Evolutionary conservation across 345 rosid genomes (phyloP).

Genomic region (Gossypium mustelinum): DNA sequence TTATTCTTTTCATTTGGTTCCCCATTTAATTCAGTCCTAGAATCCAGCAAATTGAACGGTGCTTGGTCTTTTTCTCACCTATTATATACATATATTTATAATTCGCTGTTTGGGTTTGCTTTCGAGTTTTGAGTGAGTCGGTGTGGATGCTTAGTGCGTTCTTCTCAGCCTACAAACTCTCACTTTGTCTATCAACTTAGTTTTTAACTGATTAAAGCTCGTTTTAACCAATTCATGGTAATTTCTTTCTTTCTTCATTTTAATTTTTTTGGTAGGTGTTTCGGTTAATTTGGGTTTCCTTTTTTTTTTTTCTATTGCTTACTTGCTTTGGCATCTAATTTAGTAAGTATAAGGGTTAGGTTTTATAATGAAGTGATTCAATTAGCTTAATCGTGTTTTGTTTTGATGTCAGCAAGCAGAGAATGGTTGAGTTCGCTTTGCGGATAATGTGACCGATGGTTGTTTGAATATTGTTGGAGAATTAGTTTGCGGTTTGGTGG

Average conservation of each 20-base stretch:
- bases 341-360: background rate
- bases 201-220: slow-evolving; percentile 2
- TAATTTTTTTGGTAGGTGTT: background rate
- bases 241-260: background rate
- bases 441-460: slow-evolving; percentile 27
- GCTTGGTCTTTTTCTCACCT: slow-evolving; percentile 11
- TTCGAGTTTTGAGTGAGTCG: slow-evolving; percentile 6
- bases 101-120: background rate
- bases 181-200: background rate
- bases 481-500: slow-evolving; percentile 20
- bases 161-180: background rate
- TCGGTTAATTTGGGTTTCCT: background rate
- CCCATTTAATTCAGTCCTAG: slow-evolving; percentile 23
- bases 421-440: slow-evolving; percentile 6
- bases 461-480: slow-evolving; percentile 19
- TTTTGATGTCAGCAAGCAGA: slow-evolving; percentile 3
- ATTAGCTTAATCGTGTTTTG: background rate
- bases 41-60: slow-evolving; percentile 36
- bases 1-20: background rate
- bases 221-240: background rate
- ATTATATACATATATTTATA: background rate
- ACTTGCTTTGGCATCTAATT: background rate
- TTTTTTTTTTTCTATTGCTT: background rate
- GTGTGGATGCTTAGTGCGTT: slow-evolving; percentile 11
- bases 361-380: background rate